Evolutionary conservation across 2,329 filamentous ascomycete species (phyloP), one percentile per base, ranked within the genome.

Genomic region (Eutypella sp.): DNA sequence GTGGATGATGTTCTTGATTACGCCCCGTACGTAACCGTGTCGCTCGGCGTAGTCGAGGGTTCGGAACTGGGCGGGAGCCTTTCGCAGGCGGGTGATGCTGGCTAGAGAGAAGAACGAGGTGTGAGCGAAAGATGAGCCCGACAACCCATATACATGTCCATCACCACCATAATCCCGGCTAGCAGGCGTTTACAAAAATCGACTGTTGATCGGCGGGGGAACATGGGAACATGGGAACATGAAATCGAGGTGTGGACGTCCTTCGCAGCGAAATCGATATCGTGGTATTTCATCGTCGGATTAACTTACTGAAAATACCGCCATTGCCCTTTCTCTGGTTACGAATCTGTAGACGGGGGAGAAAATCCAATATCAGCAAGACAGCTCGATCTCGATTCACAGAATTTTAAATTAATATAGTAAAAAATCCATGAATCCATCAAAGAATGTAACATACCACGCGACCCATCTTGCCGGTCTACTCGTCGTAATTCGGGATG

Each of bases 1-100:
- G 85, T 99, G 93, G 76, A 99, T 87, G 76, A 97, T 96, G 69
- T 97, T 89, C 84, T 93, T 96, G 71, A 99, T 91, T 59, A 97
- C 83, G 76, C 93, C 93, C 65, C 93, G 89, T 69, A 95, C 79
- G 81, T 99, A 99, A 67, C 93, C 93, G 83, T 97, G 92, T 71
- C 89, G 84, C 81, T 96, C 91, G 72, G 90, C 84, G 74, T 82
- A 99, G 74, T 99, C 93, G 82, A 96, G 88, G 64, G 82, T 89
- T 75, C 93, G 82, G 86, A 99, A 97, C 78, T 95, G 87, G 69
- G 92, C 89, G 58, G 89, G 87, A 57, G 85, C 83, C 84, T 97
- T 96, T 81, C 93, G 92, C 69, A 97, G 84, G 75, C 87, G 86
- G 75, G 87, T 90, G 77, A 87, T 81, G 73, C 85, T 83, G 75